phyloP scores from a whole-genome alignment of 2,329 filamentous ascomycete genomes.

The Catunica adiposa region DNA sequence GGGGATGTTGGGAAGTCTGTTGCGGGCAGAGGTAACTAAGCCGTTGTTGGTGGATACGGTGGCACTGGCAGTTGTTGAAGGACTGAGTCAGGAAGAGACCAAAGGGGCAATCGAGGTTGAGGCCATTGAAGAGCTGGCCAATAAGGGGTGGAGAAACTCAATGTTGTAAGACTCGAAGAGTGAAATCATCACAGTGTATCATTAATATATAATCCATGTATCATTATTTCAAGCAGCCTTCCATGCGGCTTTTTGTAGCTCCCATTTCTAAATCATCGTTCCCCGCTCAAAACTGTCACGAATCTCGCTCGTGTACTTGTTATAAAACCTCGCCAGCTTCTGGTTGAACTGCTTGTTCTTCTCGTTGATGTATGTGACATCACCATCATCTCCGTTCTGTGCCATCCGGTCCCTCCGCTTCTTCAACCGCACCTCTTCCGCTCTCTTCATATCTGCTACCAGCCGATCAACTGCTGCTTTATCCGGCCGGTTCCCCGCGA shows the following conservation, averaged over 20 bases:
- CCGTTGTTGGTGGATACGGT: slow-evolving; percentile 77
- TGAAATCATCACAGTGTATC: slow-evolving; percentile 6
- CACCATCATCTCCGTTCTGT: slow-evolving; percentile 66
- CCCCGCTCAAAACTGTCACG: slow-evolving; percentile 94
- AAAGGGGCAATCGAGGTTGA: slow-evolving; percentile 62
- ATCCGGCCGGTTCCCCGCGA: slow-evolving; percentile 71
- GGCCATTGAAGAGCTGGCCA: slow-evolving; percentile 67
- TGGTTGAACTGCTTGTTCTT: slow-evolving; percentile 99
- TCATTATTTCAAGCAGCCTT: not conserved
- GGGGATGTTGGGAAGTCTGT: slow-evolving; percentile 55
- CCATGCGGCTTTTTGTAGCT: not conserved
- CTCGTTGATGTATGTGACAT: slow-evolving; percentile 98
- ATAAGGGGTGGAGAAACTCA: slow-evolving; percentile 69
- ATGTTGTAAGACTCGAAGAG: slow-evolving; percentile 49
- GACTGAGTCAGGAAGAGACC: slow-evolving; percentile 54
- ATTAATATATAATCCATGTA: slow-evolving; percentile 1
- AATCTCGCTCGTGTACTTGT: slow-evolving; percentile 96
- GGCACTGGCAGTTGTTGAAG: slow-evolving; percentile 78
- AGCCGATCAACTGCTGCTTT: slow-evolving; percentile 76
- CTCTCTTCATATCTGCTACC: slow-evolving; percentile 71
- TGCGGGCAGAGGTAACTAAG: slow-evolving; percentile 61
- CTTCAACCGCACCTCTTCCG: slow-evolving; percentile 73
- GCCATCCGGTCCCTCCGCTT: slow-evolving; percentile 67
- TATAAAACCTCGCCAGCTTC: slow-evolving; percentile 89
- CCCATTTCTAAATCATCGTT: slow-evolving; percentile 60